Evolutionary conservation across 768 basidiomycete genomes (phyloP).

Genomic region (Chalciporus piperatus): DNA sequence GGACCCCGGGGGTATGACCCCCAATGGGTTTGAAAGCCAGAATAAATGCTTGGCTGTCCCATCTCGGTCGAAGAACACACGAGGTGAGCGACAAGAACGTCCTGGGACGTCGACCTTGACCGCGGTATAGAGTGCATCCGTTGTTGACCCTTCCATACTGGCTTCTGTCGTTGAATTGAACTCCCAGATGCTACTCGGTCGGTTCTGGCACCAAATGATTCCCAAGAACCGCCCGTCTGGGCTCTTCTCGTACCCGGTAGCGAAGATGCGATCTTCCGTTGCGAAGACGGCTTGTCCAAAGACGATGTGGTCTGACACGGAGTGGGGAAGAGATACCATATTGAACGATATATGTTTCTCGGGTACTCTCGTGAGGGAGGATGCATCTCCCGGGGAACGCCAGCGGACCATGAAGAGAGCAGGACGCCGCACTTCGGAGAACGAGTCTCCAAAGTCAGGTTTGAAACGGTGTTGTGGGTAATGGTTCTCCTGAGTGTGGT

Average conservation of each 20-base stretch:
- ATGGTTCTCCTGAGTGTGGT: slow-evolving; percentile 17
- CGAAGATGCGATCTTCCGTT: slow-evolving; percentile 40
- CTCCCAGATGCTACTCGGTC: slow-evolving; percentile 54
- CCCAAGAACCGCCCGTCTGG: slow-evolving; percentile 55
- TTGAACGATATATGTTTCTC: slow-evolving; percentile 6
- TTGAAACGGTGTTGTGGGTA: slow-evolving; percentile 45
- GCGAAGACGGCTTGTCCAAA: slow-evolving; percentile 56
- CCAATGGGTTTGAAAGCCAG: slow-evolving; percentile 51
- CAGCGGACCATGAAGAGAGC: slow-evolving; percentile 51
- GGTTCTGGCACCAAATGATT: slow-evolving; percentile 54
- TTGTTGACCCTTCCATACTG: slow-evolving; percentile 2
- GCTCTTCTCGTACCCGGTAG: slow-evolving; percentile 56
- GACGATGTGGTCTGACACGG: slow-evolving; percentile 21
- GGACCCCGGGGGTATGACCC: slow-evolving; percentile 54
- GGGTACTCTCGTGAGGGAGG: slow-evolving; percentile 8
- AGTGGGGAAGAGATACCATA: neutral
- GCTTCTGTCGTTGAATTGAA: slow-evolving; percentile 25
- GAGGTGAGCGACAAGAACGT: slow-evolving; percentile 57
- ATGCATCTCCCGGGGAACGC: slow-evolving; percentile 19
- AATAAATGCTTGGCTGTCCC: slow-evolving; percentile 30
- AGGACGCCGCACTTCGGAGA: slow-evolving; percentile 46
- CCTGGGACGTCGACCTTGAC: slow-evolving; percentile 41
- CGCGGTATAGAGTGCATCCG: slow-evolving; percentile 14
- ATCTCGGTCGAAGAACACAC: slow-evolving; percentile 32
- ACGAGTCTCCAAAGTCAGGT: slow-evolving; percentile 59